Evolutionary conservation across 1,284 basidiomycete genomes (phyloP).

Genomic region (Inonotus obliquus): DNA sequence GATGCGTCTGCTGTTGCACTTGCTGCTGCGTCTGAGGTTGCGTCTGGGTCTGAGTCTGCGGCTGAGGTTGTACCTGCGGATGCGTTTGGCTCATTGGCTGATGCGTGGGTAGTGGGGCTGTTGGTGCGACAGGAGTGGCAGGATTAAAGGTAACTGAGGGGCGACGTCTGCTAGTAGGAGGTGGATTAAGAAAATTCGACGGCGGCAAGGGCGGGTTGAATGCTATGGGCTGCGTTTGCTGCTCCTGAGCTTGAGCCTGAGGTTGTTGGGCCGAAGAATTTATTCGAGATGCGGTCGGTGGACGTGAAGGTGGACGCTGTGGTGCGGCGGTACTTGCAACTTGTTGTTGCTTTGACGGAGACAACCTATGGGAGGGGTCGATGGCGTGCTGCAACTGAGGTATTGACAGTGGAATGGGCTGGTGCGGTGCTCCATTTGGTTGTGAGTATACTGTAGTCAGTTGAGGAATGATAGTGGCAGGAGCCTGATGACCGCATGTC

Average conservation of each 20-base stretch:
- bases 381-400: constrained; percentile 13
- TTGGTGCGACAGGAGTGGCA: constrained; percentile 10
- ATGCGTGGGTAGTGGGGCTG: constrained; percentile 16
- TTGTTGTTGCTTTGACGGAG: constrained; percentile 12
- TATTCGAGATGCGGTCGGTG: constrained; percentile 32
- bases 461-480: background rate
- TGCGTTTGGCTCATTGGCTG: constrained; percentile 4
- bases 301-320: constrained; percentile 14
- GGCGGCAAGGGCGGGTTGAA: constrained; percentile 26
- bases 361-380: constrained; percentile 11
- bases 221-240: constrained; percentile 12
- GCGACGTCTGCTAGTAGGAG: constrained; percentile 22
- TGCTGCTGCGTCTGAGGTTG: background rate
- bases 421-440: background rate
- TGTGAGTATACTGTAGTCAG: background rate
- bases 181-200: constrained; percentile 24
- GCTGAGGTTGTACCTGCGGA: background rate
- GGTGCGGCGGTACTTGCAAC: background rate
- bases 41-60: background rate
- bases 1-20: background rate
- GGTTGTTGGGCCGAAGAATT: constrained; percentile 20
- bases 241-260: constrained; percentile 13
- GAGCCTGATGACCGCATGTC: background rate
- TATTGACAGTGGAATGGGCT: constrained; percentile 7
- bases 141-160: constrained; percentile 14